phyloP scores from a whole-genome alignment of 768 basidiomycete genomes.

The Pholiota molesta region DNA sequence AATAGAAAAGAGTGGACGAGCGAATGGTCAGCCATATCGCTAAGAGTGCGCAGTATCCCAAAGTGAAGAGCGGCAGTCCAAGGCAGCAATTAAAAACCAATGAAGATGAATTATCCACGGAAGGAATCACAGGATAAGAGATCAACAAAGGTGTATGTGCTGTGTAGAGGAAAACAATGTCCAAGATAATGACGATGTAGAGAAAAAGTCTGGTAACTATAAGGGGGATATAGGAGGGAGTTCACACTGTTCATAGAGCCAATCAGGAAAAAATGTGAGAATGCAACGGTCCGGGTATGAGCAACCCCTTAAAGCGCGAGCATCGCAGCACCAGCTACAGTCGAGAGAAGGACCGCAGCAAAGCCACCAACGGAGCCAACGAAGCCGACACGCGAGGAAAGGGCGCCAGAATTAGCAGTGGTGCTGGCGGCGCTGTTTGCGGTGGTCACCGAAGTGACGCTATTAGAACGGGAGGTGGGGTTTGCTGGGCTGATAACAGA shows the following conservation, averaged over 20 bases:
- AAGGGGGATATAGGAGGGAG: background rate
- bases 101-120: conserved; percentile 1
- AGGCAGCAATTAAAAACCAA: background rate
- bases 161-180: background rate
- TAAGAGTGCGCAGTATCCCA: conserved; percentile 11
- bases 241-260: background rate
- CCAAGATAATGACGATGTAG: background rate
- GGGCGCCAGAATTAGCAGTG: conserved; percentile 29
- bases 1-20: conserved; percentile 20
- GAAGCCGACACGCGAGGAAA: conserved; percentile 34
- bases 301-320: conserved; percentile 39
- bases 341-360: conserved; percentile 44
- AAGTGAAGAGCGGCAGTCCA: background rate
- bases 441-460: conserved; percentile 11
- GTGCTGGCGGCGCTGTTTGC: conserved; percentile 15
- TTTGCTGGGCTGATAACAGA: conserved; percentile 7
- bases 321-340: conserved; percentile 49
- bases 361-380: conserved; percentile 17
- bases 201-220: conserved; percentile 3
- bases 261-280: background rate
- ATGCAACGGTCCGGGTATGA: background rate
- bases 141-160: background rate
- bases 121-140: background rate
- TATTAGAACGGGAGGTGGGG: conserved; percentile 8
- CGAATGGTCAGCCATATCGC: conserved; percentile 16